A percentile compares a stretch with the other conserved stretches of the same genome.
Conservation (phyloP, 1,139 yeast species). For the Arxiozyma slooffiae region DNA sequence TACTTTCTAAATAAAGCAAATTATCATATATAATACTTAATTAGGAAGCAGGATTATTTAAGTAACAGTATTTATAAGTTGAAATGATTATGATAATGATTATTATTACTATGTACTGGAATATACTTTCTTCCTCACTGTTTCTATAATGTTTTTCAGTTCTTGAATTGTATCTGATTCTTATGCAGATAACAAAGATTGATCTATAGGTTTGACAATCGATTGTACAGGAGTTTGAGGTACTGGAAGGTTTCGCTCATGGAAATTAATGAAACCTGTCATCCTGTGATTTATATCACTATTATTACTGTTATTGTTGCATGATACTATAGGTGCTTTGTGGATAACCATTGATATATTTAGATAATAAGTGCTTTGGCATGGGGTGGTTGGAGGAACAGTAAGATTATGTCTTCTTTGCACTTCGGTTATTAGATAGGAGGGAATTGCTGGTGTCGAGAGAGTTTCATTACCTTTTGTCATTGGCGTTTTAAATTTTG, state of each 20-base stretch:
- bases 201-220: conserved; percentile 2
- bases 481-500: conserved; percentile 26
- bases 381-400: conserved; percentile 21
- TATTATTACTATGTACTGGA: not conserved
- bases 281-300: conserved; percentile 1
- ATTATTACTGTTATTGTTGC: not conserved
- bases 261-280: conserved; percentile 1
- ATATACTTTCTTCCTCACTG: conserved; percentile 22
- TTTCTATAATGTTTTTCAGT: conserved; percentile 22
- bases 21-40: too few species aligned
- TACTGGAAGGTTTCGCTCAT: conserved; percentile 8
- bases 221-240: conserved; percentile 18
- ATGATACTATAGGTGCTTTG: conserved; percentile 3
- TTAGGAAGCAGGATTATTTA: too few species aligned
- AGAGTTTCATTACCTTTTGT: conserved; percentile 10
- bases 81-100: not conserved
- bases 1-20: not conserved
- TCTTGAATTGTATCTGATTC: conserved; percentile 17
- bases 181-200: conserved; percentile 3
- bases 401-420: conserved; percentile 6
- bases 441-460: conserved; percentile 19
- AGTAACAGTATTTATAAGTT: too few species aligned
- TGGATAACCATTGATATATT: conserved; percentile 6
- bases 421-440: conserved; percentile 22
- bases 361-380: conserved; percentile 19